These are phyloP conservation scores for Pyrrhoderma noxium DNA, from an alignment of 1,284 basidiomycete genomes.

Conservation along the genomic window DNA sequence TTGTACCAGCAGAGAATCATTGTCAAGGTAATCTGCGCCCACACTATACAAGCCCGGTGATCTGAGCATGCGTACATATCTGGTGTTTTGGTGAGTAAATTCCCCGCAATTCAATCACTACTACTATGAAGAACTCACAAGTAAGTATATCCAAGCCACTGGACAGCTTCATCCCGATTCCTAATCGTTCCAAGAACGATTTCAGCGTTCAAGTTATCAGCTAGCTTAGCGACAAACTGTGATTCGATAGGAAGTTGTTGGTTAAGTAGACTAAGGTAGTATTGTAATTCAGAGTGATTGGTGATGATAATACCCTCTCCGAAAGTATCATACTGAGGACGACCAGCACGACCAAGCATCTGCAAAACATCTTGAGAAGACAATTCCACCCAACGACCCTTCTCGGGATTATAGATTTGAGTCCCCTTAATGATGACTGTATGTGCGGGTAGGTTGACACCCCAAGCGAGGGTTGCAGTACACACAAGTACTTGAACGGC, in stretches of 20 bases:
- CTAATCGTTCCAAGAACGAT: constrained; percentile 94
- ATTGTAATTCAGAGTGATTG: constrained; percentile 94
- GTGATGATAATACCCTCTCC: constrained; percentile 99
- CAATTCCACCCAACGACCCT: constrained; percentile 95
- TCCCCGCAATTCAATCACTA: constrained; percentile 7
- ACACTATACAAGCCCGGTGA: constrained; percentile 88
- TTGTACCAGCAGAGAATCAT: constrained; percentile 80
- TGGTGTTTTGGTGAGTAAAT: constrained; percentile 23
- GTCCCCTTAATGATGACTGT: constrained; percentile 99
- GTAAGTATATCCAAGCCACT: constrained; percentile 96
- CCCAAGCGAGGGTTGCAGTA: constrained; percentile 98
- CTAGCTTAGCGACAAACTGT: constrained; percentile 88
- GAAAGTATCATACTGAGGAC: constrained; percentile 95
- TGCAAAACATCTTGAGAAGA: constrained; percentile 96
- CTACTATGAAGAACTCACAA: constrained; percentile 62
- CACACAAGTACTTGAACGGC: constrained; percentile 94
- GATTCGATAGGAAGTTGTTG: constrained; percentile 96
- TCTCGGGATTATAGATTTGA: constrained; percentile 98
- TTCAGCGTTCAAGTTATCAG: constrained; percentile 97
- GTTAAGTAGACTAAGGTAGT: constrained; percentile 90
- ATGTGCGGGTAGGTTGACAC: constrained; percentile 97
- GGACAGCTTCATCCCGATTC: constrained; percentile 95
- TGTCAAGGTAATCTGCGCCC: constrained; percentile 85
- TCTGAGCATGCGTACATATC: constrained; percentile 95
- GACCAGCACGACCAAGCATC: constrained; percentile 97